Evolutionary conservation across 768 basidiomycete genomes (phyloP), one percentile per base, ranked within the genome.

Genomic region (Scleroderma bovista): DNA sequence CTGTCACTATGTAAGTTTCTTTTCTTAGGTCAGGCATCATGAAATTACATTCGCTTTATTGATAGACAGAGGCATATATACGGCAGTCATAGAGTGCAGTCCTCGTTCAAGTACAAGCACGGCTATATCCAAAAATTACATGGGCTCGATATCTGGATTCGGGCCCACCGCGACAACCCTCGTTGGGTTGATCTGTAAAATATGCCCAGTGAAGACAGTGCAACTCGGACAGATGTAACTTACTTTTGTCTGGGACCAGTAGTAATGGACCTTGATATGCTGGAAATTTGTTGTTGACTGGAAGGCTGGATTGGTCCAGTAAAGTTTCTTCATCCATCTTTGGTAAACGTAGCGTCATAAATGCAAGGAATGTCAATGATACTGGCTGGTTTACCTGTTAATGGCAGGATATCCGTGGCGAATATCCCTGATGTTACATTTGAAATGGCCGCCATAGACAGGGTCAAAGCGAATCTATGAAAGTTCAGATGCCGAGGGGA

Each of bases 281-380:
- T 88, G 80, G 62, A 97, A 97, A 62, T 93, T 75, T 34, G 93
- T 94, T 16, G 85, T 83, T 6, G 81, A 78, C 65, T 84, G 83
- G 81, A 99, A 98, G 5, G 92, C 91, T 1, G 83, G 69, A 57
- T 85, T 74, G 53, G 85, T 87, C 93, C 93, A 97, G 75, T 99
- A 98, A 17, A 97, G 70, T 62, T 86, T 84, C 67, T 83, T 83
- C 70, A 89, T 60, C 88, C 91, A 94, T 29, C 83, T 86, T 51
- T 26, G 12, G 20, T 8, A 12, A 44, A 24, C 39, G n/a, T 22
- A 45, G 31, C 38, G 26, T 48, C 15, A 9, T 15, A 36, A 47
- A 42, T 33, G 12, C 22, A 12, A 26, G 11, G 1, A 32, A 31
- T 31, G 33, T 22, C 12, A 8, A 2, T 6, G 42, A 23, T 15